These are phyloP conservation scores for Eragrostis nindensis DNA, from an alignment of 176 grass and related monocot species.

Conservation along the genomic window DNA sequence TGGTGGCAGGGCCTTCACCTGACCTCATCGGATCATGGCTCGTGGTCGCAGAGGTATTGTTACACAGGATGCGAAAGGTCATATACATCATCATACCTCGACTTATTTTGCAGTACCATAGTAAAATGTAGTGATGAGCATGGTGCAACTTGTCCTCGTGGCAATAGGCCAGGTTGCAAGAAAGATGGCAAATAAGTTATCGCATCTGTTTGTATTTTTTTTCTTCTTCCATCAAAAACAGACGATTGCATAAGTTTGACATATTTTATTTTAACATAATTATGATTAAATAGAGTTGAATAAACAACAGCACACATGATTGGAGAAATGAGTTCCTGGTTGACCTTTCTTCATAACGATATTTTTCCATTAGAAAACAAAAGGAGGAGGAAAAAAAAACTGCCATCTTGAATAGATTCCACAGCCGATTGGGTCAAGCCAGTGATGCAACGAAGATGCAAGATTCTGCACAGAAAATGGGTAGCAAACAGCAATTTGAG, in stretches of 20 bases:
- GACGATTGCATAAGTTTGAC: slow-evolving; percentile 1
- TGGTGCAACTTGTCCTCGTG: background rate
- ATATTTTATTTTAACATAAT: background rate
- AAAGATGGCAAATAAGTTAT: slow-evolving; percentile 33
- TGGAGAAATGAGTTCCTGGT: slow-evolving; percentile 36
- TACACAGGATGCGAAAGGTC: slow-evolving; percentile 5
- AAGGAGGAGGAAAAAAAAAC: background rate
- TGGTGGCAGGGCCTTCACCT: background rate
- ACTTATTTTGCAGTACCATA: no score
- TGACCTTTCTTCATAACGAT: no score
- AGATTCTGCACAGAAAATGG: slow-evolving; percentile 52
- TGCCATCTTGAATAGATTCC: slow-evolving; percentile 29
- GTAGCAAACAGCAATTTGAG: slow-evolving; percentile 45
- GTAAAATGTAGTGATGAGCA: no score
- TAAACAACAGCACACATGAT: slow-evolving; percentile 6
- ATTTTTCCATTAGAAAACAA: background rate
- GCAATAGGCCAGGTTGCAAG: background rate
- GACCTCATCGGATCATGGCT: slow-evolving; percentile 17
- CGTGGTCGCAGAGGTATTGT: background rate
- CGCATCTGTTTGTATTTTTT: background rate
- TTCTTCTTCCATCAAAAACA: background rate
- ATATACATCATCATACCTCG: background rate
- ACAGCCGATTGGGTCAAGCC: slow-evolving; percentile 30
- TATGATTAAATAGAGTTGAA: slow-evolving; percentile 25
- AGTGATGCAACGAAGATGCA: slow-evolving; percentile 49